phyloP scores from a whole-genome alignment of 2,329 filamentous ascomycete species.

The Aspergillus felis region DNA sequence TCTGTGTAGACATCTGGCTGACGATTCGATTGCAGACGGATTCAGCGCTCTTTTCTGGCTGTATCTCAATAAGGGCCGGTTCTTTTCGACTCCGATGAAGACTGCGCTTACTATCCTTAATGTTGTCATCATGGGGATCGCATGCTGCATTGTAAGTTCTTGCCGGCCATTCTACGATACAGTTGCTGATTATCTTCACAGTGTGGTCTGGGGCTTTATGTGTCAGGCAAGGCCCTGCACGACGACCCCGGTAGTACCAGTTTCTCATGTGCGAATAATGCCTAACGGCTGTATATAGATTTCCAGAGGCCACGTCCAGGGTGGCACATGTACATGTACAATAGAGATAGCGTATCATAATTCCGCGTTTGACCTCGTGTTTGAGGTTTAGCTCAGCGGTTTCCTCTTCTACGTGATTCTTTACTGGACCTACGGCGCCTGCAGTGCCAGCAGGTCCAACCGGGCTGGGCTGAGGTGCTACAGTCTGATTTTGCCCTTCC shows the following conservation, averaged over 20 bases:
- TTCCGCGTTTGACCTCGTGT: too few species aligned
- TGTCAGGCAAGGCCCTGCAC: conserved; percentile 25
- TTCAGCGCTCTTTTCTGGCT: conserved; percentile 33
- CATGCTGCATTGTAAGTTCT: conserved; percentile 16
- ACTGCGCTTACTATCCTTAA: conserved; percentile 23
- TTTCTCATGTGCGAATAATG: conserved; percentile 25
- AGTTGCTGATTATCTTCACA: conserved; percentile 6
- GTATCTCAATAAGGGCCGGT: conserved; percentile 30
- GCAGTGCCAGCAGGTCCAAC: background rate
- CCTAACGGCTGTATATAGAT: conserved; percentile 6
- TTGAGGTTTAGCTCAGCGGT: too few species aligned
- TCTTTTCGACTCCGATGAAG: conserved; percentile 28
- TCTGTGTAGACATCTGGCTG: conserved; percentile 6
- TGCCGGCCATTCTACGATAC: background rate
- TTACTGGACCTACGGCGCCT: background rate
- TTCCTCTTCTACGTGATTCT: background rate
- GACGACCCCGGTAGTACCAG: conserved; percentile 17
- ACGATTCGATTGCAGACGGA: background rate
- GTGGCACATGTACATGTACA: background rate
- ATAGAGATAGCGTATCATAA: background rate
- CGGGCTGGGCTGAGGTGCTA: background rate
- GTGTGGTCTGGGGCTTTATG: conserved; percentile 25
- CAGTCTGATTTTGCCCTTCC: background rate
- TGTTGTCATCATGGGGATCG: conserved; percentile 17
- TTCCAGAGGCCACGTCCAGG: background rate